These are phyloP conservation scores for Aspergillus clavatus DNA, from an alignment of 2,329 filamentous ascomycete species.

Conservation along the genomic window DNA sequence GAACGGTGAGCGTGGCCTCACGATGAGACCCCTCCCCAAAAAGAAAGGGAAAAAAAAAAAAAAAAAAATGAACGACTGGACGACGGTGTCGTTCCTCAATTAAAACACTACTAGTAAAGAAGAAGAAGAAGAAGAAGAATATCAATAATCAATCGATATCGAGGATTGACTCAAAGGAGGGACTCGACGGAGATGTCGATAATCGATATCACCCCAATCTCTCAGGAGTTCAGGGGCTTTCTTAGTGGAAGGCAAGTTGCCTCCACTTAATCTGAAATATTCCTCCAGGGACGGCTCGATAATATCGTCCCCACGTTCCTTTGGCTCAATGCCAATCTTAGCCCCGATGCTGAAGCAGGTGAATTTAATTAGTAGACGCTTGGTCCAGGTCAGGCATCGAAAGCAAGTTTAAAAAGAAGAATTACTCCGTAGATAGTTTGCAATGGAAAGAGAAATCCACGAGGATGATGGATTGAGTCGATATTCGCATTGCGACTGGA, in stretches of 20 bases:
- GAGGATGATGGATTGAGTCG: neutral
- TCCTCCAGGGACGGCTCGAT: slow-evolving; percentile 3
- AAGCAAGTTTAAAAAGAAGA: neutral
- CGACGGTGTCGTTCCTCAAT: neutral
- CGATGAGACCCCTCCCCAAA: neutral
- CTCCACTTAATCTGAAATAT: slow-evolving; percentile 12
- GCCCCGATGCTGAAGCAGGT: neutral
- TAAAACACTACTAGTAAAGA: neutral
- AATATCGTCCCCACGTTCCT: slow-evolving; percentile 14
- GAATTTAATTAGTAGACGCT: neutral
- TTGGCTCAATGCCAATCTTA: neutral
- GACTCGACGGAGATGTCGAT: slow-evolving; percentile 1
- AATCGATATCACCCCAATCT: slow-evolving; percentile 13
- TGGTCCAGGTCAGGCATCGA: neutral
- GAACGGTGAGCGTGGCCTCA: too few relatives aligned
- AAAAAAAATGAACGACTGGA: slow-evolving; percentile 3
- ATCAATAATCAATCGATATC: neutral
- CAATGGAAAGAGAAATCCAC: neutral
- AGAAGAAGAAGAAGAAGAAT: too few relatives aligned
- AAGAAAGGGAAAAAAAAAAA: slow-evolving; percentile 5
- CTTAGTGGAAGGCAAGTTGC: slow-evolving; percentile 14
- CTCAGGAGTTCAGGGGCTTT: slow-evolving; percentile 23
- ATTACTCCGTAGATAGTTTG: neutral
- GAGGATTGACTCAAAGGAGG: slow-evolving; percentile 1
- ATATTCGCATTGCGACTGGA: too few relatives aligned